These are phyloP conservation scores for Blastobotrys buckinghamii DNA, from an alignment of 1,139 yeast genomes.

Conservation along the genomic window DNA sequence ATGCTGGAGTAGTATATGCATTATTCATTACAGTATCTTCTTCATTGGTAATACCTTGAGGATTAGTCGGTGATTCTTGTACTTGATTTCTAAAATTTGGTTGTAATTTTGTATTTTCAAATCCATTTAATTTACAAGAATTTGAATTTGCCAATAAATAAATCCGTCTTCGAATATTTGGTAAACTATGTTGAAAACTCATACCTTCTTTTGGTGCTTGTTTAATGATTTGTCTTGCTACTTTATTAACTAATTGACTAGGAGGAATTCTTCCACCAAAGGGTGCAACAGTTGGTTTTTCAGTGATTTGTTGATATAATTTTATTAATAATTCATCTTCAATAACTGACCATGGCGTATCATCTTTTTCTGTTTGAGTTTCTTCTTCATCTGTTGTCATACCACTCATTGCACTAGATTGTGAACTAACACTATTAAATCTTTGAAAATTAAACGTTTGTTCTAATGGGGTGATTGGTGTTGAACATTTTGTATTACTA, in stretches of 20 bases:
- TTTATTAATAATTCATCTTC: constrained; percentile 29
- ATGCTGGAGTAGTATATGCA: constrained; percentile 11
- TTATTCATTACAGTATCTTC: not conserved
- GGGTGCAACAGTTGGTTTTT: constrained; percentile 33
- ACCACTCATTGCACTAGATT: not conserved
- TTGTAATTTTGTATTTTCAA: not conserved
- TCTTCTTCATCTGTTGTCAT: constrained; percentile 7
- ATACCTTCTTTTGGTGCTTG: constrained; percentile 26
- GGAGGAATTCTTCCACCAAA: constrained; percentile 36
- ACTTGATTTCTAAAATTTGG: not conserved
- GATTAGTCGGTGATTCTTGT: not conserved
- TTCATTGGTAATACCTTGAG: not conserved
- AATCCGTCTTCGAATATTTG: constrained; percentile 30
- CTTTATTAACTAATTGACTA: constrained; percentile 33
- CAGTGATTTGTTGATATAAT: constrained; percentile 25
- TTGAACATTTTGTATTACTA: no score
- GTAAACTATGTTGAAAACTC: constrained; percentile 31
- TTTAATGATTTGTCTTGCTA: constrained; percentile 30
- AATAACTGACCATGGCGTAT: constrained; percentile 24
- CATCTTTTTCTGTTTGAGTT: not conserved
- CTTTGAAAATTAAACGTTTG: constrained; percentile 3
- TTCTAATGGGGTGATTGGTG: constrained; percentile 8
- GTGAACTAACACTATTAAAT: constrained; percentile 2
- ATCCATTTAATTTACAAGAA: not conserved
- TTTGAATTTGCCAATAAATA: constrained; percentile 13